These are phyloP conservation scores for Herpetospermum pedunculosum DNA, from an alignment of 306 rosid species.

Conservation along the genomic window DNA sequence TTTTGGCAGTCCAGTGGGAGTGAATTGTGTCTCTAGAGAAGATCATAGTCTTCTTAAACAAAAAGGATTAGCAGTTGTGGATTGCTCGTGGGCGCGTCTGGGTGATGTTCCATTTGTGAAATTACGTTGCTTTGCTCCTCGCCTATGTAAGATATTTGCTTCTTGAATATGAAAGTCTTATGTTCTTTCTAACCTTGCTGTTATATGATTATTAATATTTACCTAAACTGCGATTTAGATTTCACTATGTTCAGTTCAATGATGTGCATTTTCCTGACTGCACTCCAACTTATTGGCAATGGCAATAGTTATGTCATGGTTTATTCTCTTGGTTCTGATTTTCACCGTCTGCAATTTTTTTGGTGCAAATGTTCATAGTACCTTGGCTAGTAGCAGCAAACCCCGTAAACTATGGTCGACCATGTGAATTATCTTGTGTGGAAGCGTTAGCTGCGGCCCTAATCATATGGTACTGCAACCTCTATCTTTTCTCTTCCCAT, in stretches of 20 bases:
- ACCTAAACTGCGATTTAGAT: background rate
- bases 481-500: background rate
- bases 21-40: constrained; percentile 79
- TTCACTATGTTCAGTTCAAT: background rate
- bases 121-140: constrained; percentile 79
- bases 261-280: background rate
- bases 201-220: background rate
- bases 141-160: constrained; percentile 54
- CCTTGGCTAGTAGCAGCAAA: constrained; percentile 98
- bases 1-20: constrained; percentile 75
- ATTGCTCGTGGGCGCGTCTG: constrained; percentile 97
- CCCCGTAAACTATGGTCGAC: constrained; percentile 92
- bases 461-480: constrained; percentile 54
- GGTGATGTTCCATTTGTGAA: constrained; percentile 83
- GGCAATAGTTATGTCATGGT: background rate
- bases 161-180: background rate
- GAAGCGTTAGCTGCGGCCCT: constrained; percentile 98
- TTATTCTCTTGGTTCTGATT: background rate
- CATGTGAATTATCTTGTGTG: constrained; percentile 90
- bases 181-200: background rate
- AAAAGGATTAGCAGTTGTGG: constrained; percentile 91
- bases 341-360: background rate
- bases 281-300: background rate
- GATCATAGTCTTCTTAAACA: constrained; percentile 49
- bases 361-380: constrained; percentile 33